Base-by-base conservation (phyloP, 192 early-diverging fungal genomes). In the Gorgonomyces haynaldii region DNA sequence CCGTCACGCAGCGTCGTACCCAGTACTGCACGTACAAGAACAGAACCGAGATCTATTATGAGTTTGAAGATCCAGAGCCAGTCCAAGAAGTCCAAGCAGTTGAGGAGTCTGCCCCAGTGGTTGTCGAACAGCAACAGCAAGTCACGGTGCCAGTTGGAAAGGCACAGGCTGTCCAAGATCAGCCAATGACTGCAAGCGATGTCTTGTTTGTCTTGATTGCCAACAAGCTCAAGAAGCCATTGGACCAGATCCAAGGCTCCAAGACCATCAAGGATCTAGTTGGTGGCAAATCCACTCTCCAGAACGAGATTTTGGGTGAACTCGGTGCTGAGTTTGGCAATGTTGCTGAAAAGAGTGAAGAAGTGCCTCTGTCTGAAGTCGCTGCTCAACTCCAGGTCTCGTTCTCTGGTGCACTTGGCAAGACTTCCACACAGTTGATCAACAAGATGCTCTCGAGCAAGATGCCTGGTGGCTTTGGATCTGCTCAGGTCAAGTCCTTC, bases 301-400 rank as follows among this genome's bases (percentile, higher is more conserved):
- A 96, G 59, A 96, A 96, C 70, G 92, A 96, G 56, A 89, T 96
- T 27, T 67, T 93, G 45, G 92, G 92, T 61, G 92, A 96, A 59
- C 61, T 96, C 29, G 85, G 83, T 46, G 89, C 88, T 56, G 92
- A 96, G 65, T 91, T 92, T 66, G 78, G 77, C 37, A 77, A 71
- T 42, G 75, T 69, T 42, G 84, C 88, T 24, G 92, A 96, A 45
- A 91, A 90, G 66, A 74, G 88, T 46, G 92, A 96, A 54, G 92
- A 96, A 62, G 70, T 81, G 22, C 85, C 88, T 9, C 67, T 96
- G 29, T 65, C 68, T 36, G 92, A 96, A 57, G 79, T 96, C 19
- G 77, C 78, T 22, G 64, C 73, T 21, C 63, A 71, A 7, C 63
- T 96, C 29, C 62, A 72, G 29, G 64, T 73, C 21, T 43, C 53